phyloP scores from a whole-genome alignment of 139 green algal genomes.

The Coelastrella sp. region DNA sequence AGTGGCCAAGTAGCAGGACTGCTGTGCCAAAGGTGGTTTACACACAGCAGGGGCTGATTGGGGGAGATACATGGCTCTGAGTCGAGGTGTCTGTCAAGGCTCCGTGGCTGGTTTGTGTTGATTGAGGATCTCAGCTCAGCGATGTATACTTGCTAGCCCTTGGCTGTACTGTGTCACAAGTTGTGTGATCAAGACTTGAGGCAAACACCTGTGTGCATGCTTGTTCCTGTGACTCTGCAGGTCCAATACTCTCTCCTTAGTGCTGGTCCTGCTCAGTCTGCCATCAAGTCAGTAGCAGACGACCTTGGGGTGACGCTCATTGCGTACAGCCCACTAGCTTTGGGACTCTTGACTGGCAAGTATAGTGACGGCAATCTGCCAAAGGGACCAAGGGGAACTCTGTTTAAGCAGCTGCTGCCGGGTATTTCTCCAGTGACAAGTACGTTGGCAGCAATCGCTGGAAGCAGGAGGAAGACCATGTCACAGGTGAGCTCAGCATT shows the following conservation, averaged over 20 bases:
- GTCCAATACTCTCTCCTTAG: conserved; percentile 94
- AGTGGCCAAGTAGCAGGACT: too few relatives aligned
- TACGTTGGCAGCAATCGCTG: conserved; percentile 73
- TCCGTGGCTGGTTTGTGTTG: too few relatives aligned
- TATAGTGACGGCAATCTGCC: conserved; percentile 73
- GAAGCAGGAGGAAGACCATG: conserved; percentile 71
- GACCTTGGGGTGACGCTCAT: conserved; percentile 94
- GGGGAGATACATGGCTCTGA: too few relatives aligned
- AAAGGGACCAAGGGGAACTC: conserved; percentile 73
- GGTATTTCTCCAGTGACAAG: conserved; percentile 71
- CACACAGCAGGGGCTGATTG: too few relatives aligned
- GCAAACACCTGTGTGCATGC: too few relatives aligned
- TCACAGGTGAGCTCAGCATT: conserved; percentile 60
- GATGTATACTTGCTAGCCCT: too few relatives aligned
- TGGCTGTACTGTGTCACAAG: too few relatives aligned
- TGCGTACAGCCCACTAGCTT: conserved; percentile 90
- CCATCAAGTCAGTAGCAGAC: conserved; percentile 66
- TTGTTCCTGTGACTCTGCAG: conserved; percentile 52
- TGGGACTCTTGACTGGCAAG: conserved; percentile 91
- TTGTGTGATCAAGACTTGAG: too few relatives aligned
- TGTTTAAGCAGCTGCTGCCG: conserved; percentile 91
- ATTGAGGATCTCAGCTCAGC: too few relatives aligned
- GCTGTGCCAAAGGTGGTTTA: too few relatives aligned
- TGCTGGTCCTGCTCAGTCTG: conserved; percentile 68
- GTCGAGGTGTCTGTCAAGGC: too few relatives aligned